Evolutionary conservation across 2,329 filamentous ascomycete species (phyloP).

Genomic region (Talaromyces sp.): DNA sequence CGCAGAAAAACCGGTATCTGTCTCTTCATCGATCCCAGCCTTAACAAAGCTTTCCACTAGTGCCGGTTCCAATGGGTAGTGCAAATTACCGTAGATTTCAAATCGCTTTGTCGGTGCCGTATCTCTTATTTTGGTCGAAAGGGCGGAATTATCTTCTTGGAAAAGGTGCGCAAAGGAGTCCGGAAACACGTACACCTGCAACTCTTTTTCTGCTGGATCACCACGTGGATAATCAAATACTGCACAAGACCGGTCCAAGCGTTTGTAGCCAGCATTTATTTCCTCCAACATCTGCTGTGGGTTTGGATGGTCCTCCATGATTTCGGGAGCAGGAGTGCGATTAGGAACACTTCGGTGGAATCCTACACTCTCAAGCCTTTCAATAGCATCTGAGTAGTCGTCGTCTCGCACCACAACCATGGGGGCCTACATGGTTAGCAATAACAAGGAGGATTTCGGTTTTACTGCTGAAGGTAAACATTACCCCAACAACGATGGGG

Average conservation of each 20-base stretch:
- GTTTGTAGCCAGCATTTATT: conserved; percentile 23
- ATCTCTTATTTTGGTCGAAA: not conserved
- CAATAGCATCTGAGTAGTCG: conserved; percentile 18
- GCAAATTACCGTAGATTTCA: conserved; percentile 17
- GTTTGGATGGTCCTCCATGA: conserved; percentile 1
- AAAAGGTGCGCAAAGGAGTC: conserved; percentile 18
- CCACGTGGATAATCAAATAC: conserved; percentile 22
- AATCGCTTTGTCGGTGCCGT: not conserved
- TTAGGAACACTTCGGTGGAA: conserved; percentile 20
- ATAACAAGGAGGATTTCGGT: not conserved
- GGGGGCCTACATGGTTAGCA: conserved; percentile 14
- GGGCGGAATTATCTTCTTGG: not conserved
- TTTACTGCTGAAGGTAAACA: not conserved
- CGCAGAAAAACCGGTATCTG: conserved; percentile 15
- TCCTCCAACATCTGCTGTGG: conserved; percentile 15
- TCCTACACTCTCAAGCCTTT: conserved; percentile 21
- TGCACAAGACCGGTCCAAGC: conserved; percentile 20
- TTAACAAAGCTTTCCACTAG: conserved; percentile 25
- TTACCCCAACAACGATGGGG: conserved; percentile 18
- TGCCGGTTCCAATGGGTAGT: conserved; percentile 18
- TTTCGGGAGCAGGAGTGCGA: conserved; percentile 15
- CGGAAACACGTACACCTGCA: conserved; percentile 17
- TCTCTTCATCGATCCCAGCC: conserved; percentile 23
- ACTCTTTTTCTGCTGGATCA: conserved; percentile 11
- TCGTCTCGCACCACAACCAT: conserved; percentile 23